Evolutionary conservation across 108 stramenopile species (phyloP).

Genomic region (Pseudonitzschia pungens): DNA sequence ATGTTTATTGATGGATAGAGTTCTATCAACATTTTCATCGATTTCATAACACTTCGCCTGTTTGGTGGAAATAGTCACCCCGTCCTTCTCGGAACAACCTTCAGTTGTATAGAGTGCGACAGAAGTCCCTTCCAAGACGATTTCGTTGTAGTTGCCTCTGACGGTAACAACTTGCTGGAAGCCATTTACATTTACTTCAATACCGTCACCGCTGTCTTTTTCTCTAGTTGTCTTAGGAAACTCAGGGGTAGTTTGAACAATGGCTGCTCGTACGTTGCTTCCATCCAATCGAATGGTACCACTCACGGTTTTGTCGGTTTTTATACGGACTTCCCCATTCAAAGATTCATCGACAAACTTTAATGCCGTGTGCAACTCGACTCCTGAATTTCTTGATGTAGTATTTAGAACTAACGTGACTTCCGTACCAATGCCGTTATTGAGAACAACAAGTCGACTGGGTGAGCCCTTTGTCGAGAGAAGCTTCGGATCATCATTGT

Average conservation of each 20-base stretch:
- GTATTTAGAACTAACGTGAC: neutral
- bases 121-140: neutral
- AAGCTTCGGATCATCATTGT: neutral
- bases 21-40: neutral
- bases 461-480: constrained; percentile 1
- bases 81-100: neutral
- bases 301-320: neutral
- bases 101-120: neutral
- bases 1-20: neutral
- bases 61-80: neutral
- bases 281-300: neutral
- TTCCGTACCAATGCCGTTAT: neutral
- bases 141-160: neutral
- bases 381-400: neutral
- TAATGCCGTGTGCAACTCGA: neutral
- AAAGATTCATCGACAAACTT: neutral
- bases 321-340: neutral
- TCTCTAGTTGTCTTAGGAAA: neutral
- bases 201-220: neutral
- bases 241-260: neutral
- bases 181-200: neutral
- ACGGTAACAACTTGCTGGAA: constrained; percentile 16
- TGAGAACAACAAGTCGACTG: neutral
- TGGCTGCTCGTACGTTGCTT: neutral
- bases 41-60: neutral